Base-by-base conservation (phyloP, 2,329 filamentous ascomycete species). In the Xylariaceae sp. region DNA sequence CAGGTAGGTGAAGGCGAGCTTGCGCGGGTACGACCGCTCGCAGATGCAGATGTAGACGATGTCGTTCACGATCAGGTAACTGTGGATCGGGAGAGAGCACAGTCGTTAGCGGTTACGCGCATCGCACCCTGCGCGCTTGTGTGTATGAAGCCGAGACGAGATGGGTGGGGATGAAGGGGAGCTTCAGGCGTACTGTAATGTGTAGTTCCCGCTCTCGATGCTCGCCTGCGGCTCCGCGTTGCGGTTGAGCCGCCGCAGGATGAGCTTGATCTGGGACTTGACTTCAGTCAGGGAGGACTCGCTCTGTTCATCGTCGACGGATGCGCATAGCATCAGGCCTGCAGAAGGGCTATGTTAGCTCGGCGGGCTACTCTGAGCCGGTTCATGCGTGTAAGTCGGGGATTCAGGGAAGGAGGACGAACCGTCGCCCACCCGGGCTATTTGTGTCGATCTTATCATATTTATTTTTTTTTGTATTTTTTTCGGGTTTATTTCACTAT, bases 1-100 rank as follows among this genome's bases (percentile, higher is more conserved):
- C 62, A 99, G 91, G 82, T 97, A 99, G 62, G 93, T 97, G 77
- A 99, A 96, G 71, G 95, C 93, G 53, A 99, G 89, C 77, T 99
- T 97, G 76, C 94, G 93, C 60, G 94, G 93, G 80, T 97, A 99
- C 58, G 90, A 90, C 59, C 86, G 83, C 75, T 97, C 92, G 80
- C 90, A 92, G 76, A 99, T 93, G 80, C 89, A 92, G 69, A 97
- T 82, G 80, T 96, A 97, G 77, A 92, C 88, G 67, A 99, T 82
- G 69, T 90, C 87, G 71, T 86, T 82, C 70, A 88, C 81, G 76
- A 99, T 89, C 64, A 93, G 80, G 80, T 96, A 96, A 82, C 89
- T 92, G 45, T 23, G 17, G 39, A 70, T 10, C 49, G 5, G 13
- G 51, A 11, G 13, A 23, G 6, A 30, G 23, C 23, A 30, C 23